phyloP scores from a whole-genome alignment of 2,329 filamentous ascomycete genomes.

The Colletotrichum limetticola region DNA sequence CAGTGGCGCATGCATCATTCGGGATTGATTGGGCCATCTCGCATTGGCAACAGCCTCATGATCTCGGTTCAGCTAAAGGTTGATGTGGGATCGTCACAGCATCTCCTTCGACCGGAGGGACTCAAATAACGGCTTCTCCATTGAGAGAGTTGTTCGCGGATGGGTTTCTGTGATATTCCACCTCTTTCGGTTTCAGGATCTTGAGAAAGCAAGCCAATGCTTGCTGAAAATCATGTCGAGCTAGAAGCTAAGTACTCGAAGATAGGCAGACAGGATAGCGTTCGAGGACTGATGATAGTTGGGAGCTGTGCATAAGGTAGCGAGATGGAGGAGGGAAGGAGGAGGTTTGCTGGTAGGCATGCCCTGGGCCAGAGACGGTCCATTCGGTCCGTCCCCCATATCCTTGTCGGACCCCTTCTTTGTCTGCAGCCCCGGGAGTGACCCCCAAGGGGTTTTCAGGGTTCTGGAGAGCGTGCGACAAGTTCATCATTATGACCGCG shows the following conservation, averaged over 20 bases:
- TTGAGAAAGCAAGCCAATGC: not conserved
- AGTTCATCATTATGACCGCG: slow-evolving; percentile 5
- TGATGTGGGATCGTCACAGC: slow-evolving; percentile 6
- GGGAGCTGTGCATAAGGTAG: not conserved
- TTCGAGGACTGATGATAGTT: not conserved
- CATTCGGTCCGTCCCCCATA: not conserved
- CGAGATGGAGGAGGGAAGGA: not conserved
- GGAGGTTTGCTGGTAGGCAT: not conserved
- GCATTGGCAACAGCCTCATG: slow-evolving; percentile 24
- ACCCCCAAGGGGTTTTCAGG: not conserved
- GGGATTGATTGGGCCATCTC: slow-evolving; percentile 16
- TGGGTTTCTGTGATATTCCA: not conserved
- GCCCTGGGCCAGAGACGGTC: not conserved
- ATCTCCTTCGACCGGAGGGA: not conserved
- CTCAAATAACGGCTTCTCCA: not conserved
- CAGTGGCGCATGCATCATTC: slow-evolving; percentile 4
- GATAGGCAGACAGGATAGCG: no score
- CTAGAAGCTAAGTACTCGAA: not conserved
- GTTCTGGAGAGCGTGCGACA: not conserved
- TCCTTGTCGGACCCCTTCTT: not conserved
- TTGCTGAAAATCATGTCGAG: not conserved
- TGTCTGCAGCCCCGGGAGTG: not conserved
- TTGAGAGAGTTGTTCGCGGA: not conserved
- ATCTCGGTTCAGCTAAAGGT: slow-evolving; percentile 9
- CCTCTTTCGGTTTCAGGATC: not conserved